phyloP scores from a whole-genome alignment of 768 basidiomycete species.

The Sporobolomyces phaffii region DNA sequence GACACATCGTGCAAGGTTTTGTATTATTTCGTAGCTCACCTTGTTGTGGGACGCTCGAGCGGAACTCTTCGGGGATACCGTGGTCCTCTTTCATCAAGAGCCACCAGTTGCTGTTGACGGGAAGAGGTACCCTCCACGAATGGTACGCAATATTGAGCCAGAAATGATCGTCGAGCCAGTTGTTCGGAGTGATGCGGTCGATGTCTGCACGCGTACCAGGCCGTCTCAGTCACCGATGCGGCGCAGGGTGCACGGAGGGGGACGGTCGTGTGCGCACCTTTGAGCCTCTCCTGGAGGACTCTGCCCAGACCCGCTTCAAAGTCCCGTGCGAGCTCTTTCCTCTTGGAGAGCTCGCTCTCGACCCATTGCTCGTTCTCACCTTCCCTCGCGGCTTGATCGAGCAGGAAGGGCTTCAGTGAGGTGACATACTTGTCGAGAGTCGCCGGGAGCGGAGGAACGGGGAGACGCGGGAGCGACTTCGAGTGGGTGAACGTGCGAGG shows the following conservation, averaged over 20 bases:
- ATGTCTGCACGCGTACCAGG: conserved; percentile 54
- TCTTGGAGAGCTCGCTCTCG: conserved; percentile 54
- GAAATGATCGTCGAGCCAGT: conserved; percentile 91
- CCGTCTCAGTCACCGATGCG: too few relatives aligned
- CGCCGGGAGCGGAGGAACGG: conserved; percentile 69
- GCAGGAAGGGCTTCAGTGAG: conserved; percentile 70
- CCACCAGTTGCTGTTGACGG: conserved; percentile 97
- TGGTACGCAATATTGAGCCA: conserved; percentile 85
- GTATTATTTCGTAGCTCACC: conserved; percentile 11
- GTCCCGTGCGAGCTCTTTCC: conserved; percentile 60
- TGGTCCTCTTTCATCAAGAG: conserved; percentile 72
- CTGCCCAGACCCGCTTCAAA: conserved; percentile 63
- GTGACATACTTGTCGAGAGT: conserved; percentile 72
- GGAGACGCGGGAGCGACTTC: conserved; percentile 60
- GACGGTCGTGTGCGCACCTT: conserved; percentile 57
- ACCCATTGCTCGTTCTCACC: conserved; percentile 44
- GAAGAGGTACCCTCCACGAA: conserved; percentile 74
- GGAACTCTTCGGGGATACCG: conserved; percentile 52
- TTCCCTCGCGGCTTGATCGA: conserved; percentile 61
- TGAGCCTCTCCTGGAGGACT: conserved; percentile 64
- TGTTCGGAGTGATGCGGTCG: conserved; percentile 73
- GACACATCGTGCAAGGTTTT: too few relatives aligned
- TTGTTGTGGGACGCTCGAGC: conserved; percentile 20
- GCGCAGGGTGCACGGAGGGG: too few relatives aligned
- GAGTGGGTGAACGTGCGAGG: conserved; percentile 46